Base-by-base conservation (phyloP, 768 basidiomycete species). In the Amanita polypyramis region DNA sequence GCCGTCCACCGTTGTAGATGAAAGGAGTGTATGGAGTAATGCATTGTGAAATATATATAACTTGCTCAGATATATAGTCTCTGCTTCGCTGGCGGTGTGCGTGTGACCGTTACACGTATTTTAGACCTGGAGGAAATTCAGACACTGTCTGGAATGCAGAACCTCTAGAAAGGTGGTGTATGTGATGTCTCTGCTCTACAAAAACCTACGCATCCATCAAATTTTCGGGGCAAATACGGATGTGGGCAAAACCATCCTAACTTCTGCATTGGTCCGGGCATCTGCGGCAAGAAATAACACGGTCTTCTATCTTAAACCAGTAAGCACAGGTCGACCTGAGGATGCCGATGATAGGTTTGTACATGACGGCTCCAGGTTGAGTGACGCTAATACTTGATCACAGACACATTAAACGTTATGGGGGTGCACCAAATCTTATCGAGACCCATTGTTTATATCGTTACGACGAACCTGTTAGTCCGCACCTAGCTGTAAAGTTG, bases 181-280 rank as follows among this genome's bases (percentile, higher is more conserved):
- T 27, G 9, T 30, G 19, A 92, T 93, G 90, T 79, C 86, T 42
- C 74, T 83, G 17, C 80, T 98, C 38, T 94, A 86, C 70, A 82
- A 78, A 57, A 75, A 93, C 59, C 74, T 97, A 29, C 79, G 90
- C 14, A 69, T 92, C 25, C 88, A 93, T 62, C 90, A 95, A 61
- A 70, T 97, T 51, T 95, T 96, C 58, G 95, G 95, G 27, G 92
- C 94, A 1, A 96, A 95, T 65, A 98, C 95, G 2, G 82, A 92
- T 63, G 93, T 97, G 43, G 95, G 95, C 21, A 97, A 98, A 66
- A 96, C 94, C 0, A 75, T 97, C 50, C 68, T 97, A 46, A 85
- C 90, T 1, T 78, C 92, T 2, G 89, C 89, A 1, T 79, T 98
- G 30, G 77, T 82, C 37, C 74, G 87, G 30, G 83, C 88, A 0